phyloP scores from a whole-genome alignment of 2,329 filamentous ascomycete species.

The Pseudogymnoascus sp. region DNA sequence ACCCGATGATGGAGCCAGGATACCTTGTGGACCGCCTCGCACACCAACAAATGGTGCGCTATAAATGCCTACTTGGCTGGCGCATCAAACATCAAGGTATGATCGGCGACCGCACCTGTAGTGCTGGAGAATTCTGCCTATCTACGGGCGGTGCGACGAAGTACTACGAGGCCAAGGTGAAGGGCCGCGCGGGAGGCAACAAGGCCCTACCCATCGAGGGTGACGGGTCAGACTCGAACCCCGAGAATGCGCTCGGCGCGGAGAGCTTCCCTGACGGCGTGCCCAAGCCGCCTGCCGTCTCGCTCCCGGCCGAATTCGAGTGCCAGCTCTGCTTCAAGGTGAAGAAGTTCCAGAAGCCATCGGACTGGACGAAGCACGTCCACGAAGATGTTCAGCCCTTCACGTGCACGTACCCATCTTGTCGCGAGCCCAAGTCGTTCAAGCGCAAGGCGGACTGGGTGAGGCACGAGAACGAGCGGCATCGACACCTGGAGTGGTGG shows the following conservation, averaged over 20 bases:
- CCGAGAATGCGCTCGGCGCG: conserved; percentile 59
- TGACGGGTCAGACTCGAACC: conserved; percentile 54
- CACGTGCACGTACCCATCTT: conserved; percentile 80
- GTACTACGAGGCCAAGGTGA: conserved; percentile 51
- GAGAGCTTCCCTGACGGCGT: conserved; percentile 76
- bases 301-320: conserved; percentile 79
- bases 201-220: conserved; percentile 46
- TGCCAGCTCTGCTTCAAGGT: conserved; percentile 78
- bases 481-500: conserved; percentile 88
- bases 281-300: conserved; percentile 67
- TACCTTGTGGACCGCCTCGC: conserved; percentile 72
- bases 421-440: conserved; percentile 80
- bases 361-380: conserved; percentile 94
- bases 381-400: conserved; percentile 91
- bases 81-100: conserved; percentile 61
- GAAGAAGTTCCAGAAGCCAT: conserved; percentile 83
- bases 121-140: conserved; percentile 54
- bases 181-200: conserved; percentile 47
- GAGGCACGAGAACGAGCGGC: conserved; percentile 83
- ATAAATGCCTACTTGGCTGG: conserved; percentile 64
- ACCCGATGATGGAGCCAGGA: conserved; percentile 57
- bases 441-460: conserved; percentile 96
- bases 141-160: conserved; percentile 58
- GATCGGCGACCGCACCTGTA: conserved; percentile 49
- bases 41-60: conserved; percentile 69